phyloP scores from a whole-genome alignment of 2,329 filamentous ascomycete species.

The Xenosphaeropsis pyriputrescens region DNA sequence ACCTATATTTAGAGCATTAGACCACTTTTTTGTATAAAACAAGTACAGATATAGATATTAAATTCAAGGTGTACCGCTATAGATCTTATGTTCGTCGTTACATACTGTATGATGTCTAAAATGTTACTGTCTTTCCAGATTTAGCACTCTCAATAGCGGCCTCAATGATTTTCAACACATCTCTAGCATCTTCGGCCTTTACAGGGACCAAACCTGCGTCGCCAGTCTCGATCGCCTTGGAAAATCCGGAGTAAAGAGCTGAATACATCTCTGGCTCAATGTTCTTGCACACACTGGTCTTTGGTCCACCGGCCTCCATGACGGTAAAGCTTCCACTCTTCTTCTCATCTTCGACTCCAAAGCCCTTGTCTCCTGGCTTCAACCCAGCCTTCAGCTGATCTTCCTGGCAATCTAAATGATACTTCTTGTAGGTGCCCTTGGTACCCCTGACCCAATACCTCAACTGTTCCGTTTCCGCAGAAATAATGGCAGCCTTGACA shows the following conservation, averaged over 20 bases:
- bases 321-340: constrained; percentile 44
- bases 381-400: constrained; percentile 53
- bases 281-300: constrained; percentile 36
- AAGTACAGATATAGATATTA: too few relatives aligned
- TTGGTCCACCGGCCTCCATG: constrained; percentile 32
- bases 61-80: too few relatives aligned
- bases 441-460: constrained; percentile 66
- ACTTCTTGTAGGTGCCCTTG: constrained; percentile 63
- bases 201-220: constrained; percentile 38
- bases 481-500: constrained; percentile 54
- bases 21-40: too few relatives aligned
- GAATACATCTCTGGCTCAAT: constrained; percentile 52
- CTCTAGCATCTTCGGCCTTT: constrained; percentile 32
- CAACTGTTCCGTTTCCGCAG: constrained; percentile 52
- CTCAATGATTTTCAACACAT: constrained; percentile 41
- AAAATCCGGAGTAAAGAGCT: constrained; percentile 46
- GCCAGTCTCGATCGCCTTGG: constrained; percentile 27
- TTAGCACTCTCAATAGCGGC: constrained; percentile 35
- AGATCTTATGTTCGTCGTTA: too few relatives aligned
- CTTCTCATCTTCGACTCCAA: constrained; percentile 46
- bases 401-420: constrained; percentile 59
- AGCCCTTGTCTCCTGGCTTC: constrained; percentile 43
- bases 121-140: constrained; percentile 22
- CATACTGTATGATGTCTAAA: too few relatives aligned
- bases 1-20: too few relatives aligned